These are phyloP conservation scores for Cicer cuneatum DNA, from an alignment of 306 rosid genomes.

Conservation along the genomic window DNA sequence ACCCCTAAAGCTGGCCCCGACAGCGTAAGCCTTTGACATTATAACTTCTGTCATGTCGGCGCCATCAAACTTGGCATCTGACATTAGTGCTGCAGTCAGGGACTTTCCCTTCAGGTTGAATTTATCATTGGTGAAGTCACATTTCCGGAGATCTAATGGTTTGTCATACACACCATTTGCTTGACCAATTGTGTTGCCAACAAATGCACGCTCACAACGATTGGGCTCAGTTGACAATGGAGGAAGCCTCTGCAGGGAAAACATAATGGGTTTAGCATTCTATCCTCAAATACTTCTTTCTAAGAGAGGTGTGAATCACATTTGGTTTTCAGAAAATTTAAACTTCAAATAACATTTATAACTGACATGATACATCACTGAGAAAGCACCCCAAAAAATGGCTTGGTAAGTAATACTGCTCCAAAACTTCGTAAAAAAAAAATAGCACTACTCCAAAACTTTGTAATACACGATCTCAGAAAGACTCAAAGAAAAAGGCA, in stretches of 20 bases:
- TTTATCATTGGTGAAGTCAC: slow-evolving; percentile 84
- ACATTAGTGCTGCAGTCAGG: slow-evolving; percentile 94
- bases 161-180: slow-evolving; percentile 97
- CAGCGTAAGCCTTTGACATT: slow-evolving; percentile 98
- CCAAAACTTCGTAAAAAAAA: not conserved
- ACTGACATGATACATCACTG: not conserved
- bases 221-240: slow-evolving; percentile 89
- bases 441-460: not conserved
- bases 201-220: slow-evolving; percentile 86
- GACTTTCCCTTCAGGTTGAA: slow-evolving; percentile 85
- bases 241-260: slow-evolving; percentile 81
- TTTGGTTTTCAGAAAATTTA: slow-evolving; percentile 30
- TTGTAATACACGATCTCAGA: not conserved
- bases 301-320: slow-evolving; percentile 14
- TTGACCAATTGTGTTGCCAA: slow-evolving; percentile 94
- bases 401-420: not conserved
- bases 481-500: not conserved
- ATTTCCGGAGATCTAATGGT: slow-evolving; percentile 88
- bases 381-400: not conserved
- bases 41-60: slow-evolving; percentile 97
- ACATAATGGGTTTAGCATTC: slow-evolving; percentile 12
- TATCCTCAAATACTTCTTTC: slow-evolving; percentile 28
- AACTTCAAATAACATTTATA: slow-evolving; percentile 16
- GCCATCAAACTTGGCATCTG: slow-evolving; percentile 94
- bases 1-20: slow-evolving; percentile 89